Percentiles rank a stretch among this genome's conserved stretches.
These are phyloP conservation scores for Calvatia gigantea DNA, from an alignment of 768 basidiomycete species.

Conservation along the genomic window DNA sequence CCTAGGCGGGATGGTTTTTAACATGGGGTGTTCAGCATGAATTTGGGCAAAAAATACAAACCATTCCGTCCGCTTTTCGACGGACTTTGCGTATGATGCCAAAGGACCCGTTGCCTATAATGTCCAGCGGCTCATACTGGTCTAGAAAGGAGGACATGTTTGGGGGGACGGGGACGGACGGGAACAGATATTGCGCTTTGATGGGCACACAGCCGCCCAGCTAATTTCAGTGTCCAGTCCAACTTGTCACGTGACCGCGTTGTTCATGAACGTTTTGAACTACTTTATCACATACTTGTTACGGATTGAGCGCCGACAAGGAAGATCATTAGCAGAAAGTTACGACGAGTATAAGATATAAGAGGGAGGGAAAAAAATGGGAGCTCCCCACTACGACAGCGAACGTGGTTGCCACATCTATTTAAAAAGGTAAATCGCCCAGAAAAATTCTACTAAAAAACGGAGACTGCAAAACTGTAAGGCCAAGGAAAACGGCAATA, in stretches of 20 bases:
- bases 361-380: too few species aligned
- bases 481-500: too few species aligned
- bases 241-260: conserved; percentile 11
- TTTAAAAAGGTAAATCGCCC: too few species aligned
- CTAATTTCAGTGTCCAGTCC: background rate
- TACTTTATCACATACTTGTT: too few species aligned
- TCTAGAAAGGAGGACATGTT: conserved; percentile 51
- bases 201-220: background rate
- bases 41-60: conserved; percentile 34
- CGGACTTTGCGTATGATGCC: conserved; percentile 96
- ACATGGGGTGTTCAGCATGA: conserved; percentile 1
- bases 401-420: too few species aligned
- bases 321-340: too few species aligned
- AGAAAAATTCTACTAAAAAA: too few species aligned
- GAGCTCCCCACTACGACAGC: too few species aligned
- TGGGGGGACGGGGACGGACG: conserved; percentile 17
- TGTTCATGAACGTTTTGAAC: too few species aligned
- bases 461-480: too few species aligned
- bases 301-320: too few species aligned
- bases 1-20: conserved; percentile 33
- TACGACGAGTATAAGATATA: too few species aligned
- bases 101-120: conserved; percentile 97
- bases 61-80: conserved; percentile 77
- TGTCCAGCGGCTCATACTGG: conserved; percentile 81
- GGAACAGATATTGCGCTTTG: background rate